Evolutionary conservation across 78 protist species (phyloP), one percentile per base, ranked within the genome.

Genomic region (Polysphondylium violaceum): DNA sequence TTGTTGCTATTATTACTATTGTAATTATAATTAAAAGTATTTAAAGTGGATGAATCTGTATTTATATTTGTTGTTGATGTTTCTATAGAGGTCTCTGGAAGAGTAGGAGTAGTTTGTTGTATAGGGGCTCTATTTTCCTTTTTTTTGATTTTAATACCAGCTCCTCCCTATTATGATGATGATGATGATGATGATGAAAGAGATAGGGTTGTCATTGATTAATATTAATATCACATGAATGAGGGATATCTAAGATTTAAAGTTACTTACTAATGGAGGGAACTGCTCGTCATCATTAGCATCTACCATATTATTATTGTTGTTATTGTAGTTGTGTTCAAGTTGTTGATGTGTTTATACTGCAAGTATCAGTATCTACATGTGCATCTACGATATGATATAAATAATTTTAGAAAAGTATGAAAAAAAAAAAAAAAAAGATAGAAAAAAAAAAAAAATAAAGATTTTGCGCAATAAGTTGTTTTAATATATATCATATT

Each of bases 211-310:
- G n/a, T n/a, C n/a, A n/a, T n/a, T n/a, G n/a, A n/a, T n/a, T n/a
- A 4, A n/a, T 16, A 1, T 9, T 60, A 12, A 0, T 60, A 23
- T 29, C 31, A 29, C 14, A 14, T 7, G 23, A 11, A 29, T 59
- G 21, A 7, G 6, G 3, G 14, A 27, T 12, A 27, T 0, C 1
- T 17, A 6, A 27, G 23, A 55, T 23, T 19, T 29, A 23, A 59
- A 59, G 31, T 16, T 23, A 63, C 38, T 63, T 63, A 63, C 71
- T 43, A 63, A 63, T 16, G 71, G 71, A 43, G 71, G 71, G 35
- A 63, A 63, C 35, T 63, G 71, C 27, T 63, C 71, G 35, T 63
- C 71, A 63, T 35, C 27, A 33, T 43, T 63, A 63, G 27, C 71
- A 63, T 43, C 35, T n/a, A n/a, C n/a, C 71, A 63, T 63, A 35